phyloP scores from a whole-genome alignment of 176 grass and related monocot species.

The Saccharum officinarum region DNA sequence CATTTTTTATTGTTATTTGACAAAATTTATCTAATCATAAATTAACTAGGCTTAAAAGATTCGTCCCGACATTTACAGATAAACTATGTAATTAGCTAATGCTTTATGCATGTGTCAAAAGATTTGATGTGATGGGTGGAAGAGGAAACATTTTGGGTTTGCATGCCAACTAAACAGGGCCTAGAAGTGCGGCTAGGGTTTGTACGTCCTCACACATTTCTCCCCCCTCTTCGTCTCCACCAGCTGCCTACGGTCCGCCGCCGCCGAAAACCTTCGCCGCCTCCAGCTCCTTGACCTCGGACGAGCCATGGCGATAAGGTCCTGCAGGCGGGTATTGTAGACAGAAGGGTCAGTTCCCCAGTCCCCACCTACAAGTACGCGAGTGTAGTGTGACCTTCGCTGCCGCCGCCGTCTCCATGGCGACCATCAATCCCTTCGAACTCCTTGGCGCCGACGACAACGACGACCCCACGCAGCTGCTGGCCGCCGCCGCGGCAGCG shows the following conservation, averaged over 20 bases:
- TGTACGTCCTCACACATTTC: conserved; percentile 20
- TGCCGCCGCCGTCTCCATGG: conserved; percentile 40
- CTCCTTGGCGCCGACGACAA: conserved; percentile 73
- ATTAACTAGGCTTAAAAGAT: no score
- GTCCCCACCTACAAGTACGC: conserved; percentile 20
- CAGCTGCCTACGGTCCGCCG: not conserved
- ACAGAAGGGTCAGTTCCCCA: conserved; percentile 39
- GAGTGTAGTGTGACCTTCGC: conserved; percentile 21
- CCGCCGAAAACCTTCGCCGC: conserved; percentile 18
- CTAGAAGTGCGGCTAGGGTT: conserved; percentile 77
- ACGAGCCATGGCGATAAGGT: conserved; percentile 46
- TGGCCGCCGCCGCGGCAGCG: conserved; percentile 47
- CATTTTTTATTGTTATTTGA: no score
- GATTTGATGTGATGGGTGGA: no score
- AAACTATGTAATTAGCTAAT: no score
- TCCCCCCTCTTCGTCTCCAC: not conserved
- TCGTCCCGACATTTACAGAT: no score
- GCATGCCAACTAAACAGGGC: no score
- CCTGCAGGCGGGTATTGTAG: conserved; percentile 32
- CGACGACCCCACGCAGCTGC: conserved; percentile 74
- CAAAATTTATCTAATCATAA: no score
- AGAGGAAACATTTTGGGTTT: no score
- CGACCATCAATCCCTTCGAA: conserved; percentile 76
- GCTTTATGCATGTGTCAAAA: no score
- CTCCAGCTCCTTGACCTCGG: conserved; percentile 1